Conservation (phyloP, 306 rosid species). For the Ormosia emarginata region DNA sequence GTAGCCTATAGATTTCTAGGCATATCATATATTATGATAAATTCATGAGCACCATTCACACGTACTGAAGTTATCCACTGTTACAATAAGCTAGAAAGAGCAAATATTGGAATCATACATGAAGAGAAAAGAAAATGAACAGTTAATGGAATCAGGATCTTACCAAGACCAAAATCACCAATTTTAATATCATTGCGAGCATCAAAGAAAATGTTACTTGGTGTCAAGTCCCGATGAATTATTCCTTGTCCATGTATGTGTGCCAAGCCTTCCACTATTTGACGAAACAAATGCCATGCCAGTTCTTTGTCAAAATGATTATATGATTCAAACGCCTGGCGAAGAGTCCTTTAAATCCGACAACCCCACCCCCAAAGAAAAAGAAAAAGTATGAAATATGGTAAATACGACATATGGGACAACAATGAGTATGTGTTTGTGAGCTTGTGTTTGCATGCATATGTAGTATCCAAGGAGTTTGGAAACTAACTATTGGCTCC, state of each 20-base stretch:
- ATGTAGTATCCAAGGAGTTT: neutral
- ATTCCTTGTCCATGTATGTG: conserved; percentile 98
- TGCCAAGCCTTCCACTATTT: conserved; percentile 95
- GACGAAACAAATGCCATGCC: conserved; percentile 91
- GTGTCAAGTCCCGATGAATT: conserved; percentile 96
- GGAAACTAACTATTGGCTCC: neutral
- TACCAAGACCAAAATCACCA: conserved; percentile 98
- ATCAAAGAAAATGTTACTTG: conserved; percentile 92
- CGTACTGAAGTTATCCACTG: conserved; percentile 2
- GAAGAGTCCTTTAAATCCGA: conserved; percentile 69
- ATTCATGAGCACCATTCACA: conserved; percentile 1
- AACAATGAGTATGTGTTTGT: neutral
- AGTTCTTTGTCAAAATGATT: conserved; percentile 70
- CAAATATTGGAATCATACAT: conserved; percentile 18
- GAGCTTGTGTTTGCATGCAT: neutral
- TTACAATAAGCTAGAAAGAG: conserved; percentile 1
- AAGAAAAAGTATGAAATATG: conserved; percentile 8
- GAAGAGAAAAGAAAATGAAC: neutral
- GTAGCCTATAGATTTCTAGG: neutral
- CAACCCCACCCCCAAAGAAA: conserved; percentile 13
- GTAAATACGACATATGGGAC: conserved; percentile 14
- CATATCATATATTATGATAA: neutral
- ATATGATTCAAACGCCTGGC: conserved; percentile 75
- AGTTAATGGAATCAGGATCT: conserved; percentile 34
- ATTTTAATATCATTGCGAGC: conserved; percentile 94